Base-by-base conservation (phyloP, 2,329 filamentous ascomycete genomes). In the Ambrosiella cleistominuta region DNA sequence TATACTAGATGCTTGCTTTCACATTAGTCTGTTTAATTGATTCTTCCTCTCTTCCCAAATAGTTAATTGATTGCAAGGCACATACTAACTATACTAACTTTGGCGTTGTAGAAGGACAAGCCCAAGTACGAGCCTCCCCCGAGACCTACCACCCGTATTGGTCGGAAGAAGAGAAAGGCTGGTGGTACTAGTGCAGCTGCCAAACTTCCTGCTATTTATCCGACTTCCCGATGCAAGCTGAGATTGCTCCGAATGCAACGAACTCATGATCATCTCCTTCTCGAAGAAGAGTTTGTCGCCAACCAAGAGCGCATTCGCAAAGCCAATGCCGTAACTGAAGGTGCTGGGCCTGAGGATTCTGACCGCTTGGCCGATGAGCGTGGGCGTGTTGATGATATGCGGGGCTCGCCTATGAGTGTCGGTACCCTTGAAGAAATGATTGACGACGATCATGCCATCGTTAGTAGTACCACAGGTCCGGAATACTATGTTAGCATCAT, bases 401-500 rank as follows among this genome's bases (percentile, higher is more conserved):
- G 93, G 70, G 93, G 93, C 65, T 96, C 88, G 69, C 93, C 93
- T 50, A 98, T 98, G 93, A 90, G 93, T 17, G 93, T 98, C 49
- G 93, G 93, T 62, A 97, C 93, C 60, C 75, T 98, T 64, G 93
- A 98, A 72, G 93, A 98, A 75, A 86, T 98, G 76, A 98, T 98
- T 68, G 93, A 98, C 67, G 93, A 98, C 69, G 93, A 98, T 73
- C 93, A 98, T 67, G 93, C 93, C 62, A 98, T 98, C 67, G 93
- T 98, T 40, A 96, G 90, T 15, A 95, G 89, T 70, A 94, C 93
- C 0, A 97, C 93, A 6, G 93, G 93, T 0, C 93, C 93, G 1
- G 93, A 98, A 71, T 98, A 95, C 78, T 98, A 97, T 70, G 93
- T 98, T 64, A 96, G 90, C 65, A 98, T 98, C 79, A 97, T 97